Base-by-base conservation (phyloP, 345 rosid genomes). In the Pistacia atlantica region DNA sequence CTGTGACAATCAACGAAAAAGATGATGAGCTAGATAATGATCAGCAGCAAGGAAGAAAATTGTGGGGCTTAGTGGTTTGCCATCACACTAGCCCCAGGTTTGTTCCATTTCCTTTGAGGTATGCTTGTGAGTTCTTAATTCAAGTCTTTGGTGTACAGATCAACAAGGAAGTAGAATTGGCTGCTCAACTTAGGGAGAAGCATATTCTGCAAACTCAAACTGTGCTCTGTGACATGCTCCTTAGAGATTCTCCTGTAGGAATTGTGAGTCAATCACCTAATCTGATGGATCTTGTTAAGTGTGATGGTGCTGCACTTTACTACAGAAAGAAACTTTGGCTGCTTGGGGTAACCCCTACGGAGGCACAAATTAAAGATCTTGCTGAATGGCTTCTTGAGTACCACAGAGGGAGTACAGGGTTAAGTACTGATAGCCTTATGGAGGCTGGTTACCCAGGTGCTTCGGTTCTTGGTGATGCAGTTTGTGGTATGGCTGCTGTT, bases 41-140 rank as follows among this genome's bases (percentile, higher is more conserved):
- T 77, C 84, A 74, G 65, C 86, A 83, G 77, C 88, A 82, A 25
- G 87, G 85, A 37, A 88, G 84, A 78, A 89, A 83, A 46, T 79
- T 90, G 79, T 93, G 97, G 98, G 98, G 98, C 58, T 84, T 93
- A 76, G 97, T 93, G 74, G 98, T 93, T 81, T 93, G 98, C 86
- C 98, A 93, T 82, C 97, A 91, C 81, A 82, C 87, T 17, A 84
- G 84, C 81, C 90, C 95, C 16, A 86, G 95, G 73, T 87, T 89
- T 76, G 92, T 93, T 65, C 89, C 95, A 4, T 93, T 93, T 79
- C 97, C 95, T 3, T 80, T 92, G 75, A 80, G 98, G 68, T 93
- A 92, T 69, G 97, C 98, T 5, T 93, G 98, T 71, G 98, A 93
- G 46, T 90, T 93, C 79, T 82, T 93, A 81, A 86, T 86, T 78